phyloP scores from a whole-genome alignment of 176 grass and related monocot genomes.

The Stipa capillata region DNA sequence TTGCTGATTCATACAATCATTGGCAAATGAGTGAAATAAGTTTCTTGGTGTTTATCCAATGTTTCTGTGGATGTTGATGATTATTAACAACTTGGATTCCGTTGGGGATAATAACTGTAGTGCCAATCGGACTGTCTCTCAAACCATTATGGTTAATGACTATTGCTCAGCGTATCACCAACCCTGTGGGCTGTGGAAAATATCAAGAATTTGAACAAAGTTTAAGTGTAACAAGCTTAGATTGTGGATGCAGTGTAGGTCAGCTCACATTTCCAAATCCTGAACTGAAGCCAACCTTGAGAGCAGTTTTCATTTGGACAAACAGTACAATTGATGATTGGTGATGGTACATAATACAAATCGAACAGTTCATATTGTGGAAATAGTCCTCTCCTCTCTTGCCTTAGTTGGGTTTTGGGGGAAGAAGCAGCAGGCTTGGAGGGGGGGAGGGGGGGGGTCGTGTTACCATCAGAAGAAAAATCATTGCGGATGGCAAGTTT shows the following conservation, averaged over 20 bases:
- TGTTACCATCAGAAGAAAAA: neutral
- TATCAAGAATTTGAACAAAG: neutral
- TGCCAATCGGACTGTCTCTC: neutral
- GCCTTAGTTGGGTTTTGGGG: too few relatives aligned
- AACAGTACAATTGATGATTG: neutral
- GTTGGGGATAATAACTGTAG: neutral
- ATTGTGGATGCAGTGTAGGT: neutral
- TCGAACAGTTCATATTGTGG: neutral
- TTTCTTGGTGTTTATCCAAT: neutral
- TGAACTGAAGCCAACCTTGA: neutral
- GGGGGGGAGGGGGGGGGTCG: too few relatives aligned
- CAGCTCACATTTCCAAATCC: neutral
- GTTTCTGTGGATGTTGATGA: neutral
- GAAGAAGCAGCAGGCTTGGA: too few relatives aligned
- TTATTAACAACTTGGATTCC: neutral
- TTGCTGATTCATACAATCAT: slow-evolving; percentile 1
- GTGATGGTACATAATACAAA: neutral
- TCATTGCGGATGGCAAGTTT: neutral
- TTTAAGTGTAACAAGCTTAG: neutral
- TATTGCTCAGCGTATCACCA: neutral
- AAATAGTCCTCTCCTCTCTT: neutral
- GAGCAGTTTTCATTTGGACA: neutral
- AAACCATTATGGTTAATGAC: neutral
- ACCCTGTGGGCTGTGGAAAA: neutral
- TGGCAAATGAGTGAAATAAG: neutral